Percentiles rank a stretch among this genome's conserved stretches.
Conservation (phyloP, 805 yeast genomes). For the Vanderwaltozyma verrucispora region DNA sequence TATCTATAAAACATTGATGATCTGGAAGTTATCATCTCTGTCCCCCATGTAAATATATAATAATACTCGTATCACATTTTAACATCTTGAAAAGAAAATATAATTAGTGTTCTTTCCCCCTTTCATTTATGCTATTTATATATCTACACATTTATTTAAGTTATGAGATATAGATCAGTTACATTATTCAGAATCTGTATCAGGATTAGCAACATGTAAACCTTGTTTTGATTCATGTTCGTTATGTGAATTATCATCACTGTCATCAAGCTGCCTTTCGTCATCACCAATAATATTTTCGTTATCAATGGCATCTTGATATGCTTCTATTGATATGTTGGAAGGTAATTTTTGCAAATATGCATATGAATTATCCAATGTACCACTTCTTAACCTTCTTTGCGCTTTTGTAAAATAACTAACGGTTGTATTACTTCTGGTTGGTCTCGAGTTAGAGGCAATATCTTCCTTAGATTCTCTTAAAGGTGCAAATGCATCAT, state of each 20-base stretch:
- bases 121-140: background rate
- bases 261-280: background rate
- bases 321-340: slow-evolving; percentile 12
- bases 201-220: slow-evolving; percentile 25
- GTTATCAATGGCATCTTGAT: slow-evolving; percentile 3
- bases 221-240: slow-evolving; percentile 5
- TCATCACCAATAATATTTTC: background rate
- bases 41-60: background rate
- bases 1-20: background rate
- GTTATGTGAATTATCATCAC: background rate
- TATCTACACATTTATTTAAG: background rate
- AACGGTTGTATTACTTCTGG: slow-evolving; percentile 23
- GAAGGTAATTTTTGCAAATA: slow-evolving; percentile 14
- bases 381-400: slow-evolving; percentile 20
- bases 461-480: slow-evolving; percentile 13
- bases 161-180: too few relatives aligned
- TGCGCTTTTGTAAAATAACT: slow-evolving; percentile 27
- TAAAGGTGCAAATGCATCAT: slow-evolving; percentile 26
- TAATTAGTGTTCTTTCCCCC: too few relatives aligned
- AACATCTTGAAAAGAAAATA: too few relatives aligned
- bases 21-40: too few relatives aligned
- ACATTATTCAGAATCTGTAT: slow-evolving; percentile 17
- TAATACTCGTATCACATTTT: background rate
- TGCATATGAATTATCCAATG: slow-evolving; percentile 16
- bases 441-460: slow-evolving; percentile 1